phyloP scores from a whole-genome alignment of 2,329 filamentous ascomycete species.

The Claviceps quebecensis region DNA sequence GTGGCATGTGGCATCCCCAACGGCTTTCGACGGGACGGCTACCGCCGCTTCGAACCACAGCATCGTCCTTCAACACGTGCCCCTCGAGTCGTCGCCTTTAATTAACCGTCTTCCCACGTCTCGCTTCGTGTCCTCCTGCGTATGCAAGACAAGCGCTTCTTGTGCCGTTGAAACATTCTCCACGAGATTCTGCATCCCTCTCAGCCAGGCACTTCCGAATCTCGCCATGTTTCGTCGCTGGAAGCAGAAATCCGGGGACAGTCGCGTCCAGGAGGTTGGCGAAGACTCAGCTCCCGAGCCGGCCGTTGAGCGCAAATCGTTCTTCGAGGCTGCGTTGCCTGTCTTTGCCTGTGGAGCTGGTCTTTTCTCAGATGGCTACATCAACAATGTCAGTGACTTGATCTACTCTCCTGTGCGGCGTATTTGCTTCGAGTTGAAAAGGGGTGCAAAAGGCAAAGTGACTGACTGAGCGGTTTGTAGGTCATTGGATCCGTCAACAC shows the following conservation, averaged over 20 bases:
- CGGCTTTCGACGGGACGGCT: no score
- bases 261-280: not conserved
- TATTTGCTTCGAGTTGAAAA: not conserved
- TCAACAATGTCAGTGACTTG: slow-evolving; percentile 54
- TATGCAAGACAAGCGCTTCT: no score
- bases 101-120: not conserved
- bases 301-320: slow-evolving; percentile 9
- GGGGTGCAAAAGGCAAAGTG: not conserved
- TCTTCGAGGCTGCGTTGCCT: slow-evolving; percentile 31
- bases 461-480: slow-evolving; percentile 22
- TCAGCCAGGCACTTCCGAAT: no score
- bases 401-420: no score
- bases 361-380: slow-evolving; percentile 81
- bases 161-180: no score
- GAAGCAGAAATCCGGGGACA: not conserved
- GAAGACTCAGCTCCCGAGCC: slow-evolving; percentile 5
- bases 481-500: slow-evolving; percentile 83
- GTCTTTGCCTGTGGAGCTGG: slow-evolving; percentile 82
- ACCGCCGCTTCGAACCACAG: not conserved
- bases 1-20: no score
- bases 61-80: not conserved
- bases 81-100: not conserved
- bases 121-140: not conserved
- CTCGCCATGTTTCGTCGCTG: not conserved
- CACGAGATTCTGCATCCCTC: no score